Percentiles rank a stretch among this genome's conserved stretches.
Evolutionary conservation across 768 basidiomycete genomes (phyloP).

Genomic region (Paxillus rubicundulus): DNA sequence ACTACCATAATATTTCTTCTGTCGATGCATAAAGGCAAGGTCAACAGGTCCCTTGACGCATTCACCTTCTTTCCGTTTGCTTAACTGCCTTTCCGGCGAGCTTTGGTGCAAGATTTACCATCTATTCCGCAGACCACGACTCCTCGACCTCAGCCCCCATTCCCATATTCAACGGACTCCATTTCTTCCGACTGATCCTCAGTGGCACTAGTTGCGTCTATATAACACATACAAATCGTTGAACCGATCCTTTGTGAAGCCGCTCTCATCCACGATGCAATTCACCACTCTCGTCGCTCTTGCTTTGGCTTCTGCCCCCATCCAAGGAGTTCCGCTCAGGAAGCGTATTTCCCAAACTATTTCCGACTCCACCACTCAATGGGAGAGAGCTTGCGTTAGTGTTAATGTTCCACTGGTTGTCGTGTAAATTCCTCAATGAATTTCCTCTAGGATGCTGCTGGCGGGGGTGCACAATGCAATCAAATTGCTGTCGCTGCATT

Average conservation of each 20-base stretch:
- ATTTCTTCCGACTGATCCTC: background rate
- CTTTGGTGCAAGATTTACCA: slow-evolving; percentile 1
- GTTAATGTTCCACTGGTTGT: background rate
- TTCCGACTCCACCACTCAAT: slow-evolving; percentile 37
- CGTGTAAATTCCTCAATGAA: background rate
- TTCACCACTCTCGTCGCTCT: slow-evolving; percentile 19
- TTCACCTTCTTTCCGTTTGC: background rate
- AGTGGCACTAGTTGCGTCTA: background rate
- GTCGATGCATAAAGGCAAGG: background rate
- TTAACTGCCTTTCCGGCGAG: slow-evolving; percentile 2
- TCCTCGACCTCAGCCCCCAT: background rate
- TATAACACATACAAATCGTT: background rate
- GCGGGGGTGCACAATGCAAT: slow-evolving; percentile 58
- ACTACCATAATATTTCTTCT: background rate
- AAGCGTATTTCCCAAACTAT: slow-evolving; percentile 51
- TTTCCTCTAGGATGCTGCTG: slow-evolving; percentile 45
- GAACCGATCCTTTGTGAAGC: background rate
- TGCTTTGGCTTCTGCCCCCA: slow-evolving; percentile 33
- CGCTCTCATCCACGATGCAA: slow-evolving; percentile 2
- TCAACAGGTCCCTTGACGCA: background rate
- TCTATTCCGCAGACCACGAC: background rate
- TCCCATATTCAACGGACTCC: background rate
- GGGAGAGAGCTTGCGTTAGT: slow-evolving; percentile 50
- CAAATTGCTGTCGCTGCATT: slow-evolving; percentile 54
- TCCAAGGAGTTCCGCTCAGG: slow-evolving; percentile 35